These are phyloP conservation scores for Vitellaria paradoxa DNA, from an alignment of 179 eudicot genomes.

Conservation along the genomic window DNA sequence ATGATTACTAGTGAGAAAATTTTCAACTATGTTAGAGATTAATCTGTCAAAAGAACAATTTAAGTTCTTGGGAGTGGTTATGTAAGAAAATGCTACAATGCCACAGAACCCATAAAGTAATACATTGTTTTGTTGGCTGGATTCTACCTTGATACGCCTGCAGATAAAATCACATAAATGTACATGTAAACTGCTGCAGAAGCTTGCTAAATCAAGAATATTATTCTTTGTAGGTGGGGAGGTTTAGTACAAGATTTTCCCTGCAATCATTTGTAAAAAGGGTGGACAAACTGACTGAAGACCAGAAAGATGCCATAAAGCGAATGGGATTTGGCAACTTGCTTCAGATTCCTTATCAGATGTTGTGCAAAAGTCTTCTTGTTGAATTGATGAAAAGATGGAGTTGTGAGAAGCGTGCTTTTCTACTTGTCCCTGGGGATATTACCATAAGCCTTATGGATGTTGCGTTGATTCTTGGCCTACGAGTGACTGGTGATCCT, in stretches of 20 bases:
- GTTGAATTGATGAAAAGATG: conserved; percentile 63
- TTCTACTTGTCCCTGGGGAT: conserved; percentile 45
- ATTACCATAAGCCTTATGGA: conserved; percentile 42
- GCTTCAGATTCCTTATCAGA: conserved; percentile 40
- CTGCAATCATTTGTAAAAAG: conserved; percentile 44
- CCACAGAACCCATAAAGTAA: no score
- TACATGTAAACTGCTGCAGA: no score
- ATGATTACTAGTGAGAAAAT: no score
- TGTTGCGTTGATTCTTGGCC: conserved; percentile 55
- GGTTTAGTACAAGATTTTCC: conserved; percentile 55
- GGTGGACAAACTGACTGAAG: conserved; percentile 44
- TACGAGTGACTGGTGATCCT: conserved; percentile 45
- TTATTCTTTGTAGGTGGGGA: conserved; percentile 36
- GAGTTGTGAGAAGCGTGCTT: conserved; percentile 44
- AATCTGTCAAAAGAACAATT: no score
- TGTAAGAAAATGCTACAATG: no score
- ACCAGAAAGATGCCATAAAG: conserved; percentile 45
- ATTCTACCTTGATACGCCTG: no score
- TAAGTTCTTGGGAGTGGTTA: no score
- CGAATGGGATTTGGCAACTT: conserved; percentile 57
- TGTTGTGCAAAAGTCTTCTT: conserved; percentile 44
- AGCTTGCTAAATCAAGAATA: background rate
- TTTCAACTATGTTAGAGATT: no score
- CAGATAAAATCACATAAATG: no score
- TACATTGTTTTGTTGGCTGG: no score